A percentile compares a stretch with the other conserved stretches of the same genome.
These are phyloP conservation scores for Penicillium vulpinum DNA, from an alignment of 2,329 filamentous ascomycete genomes.

Conservation along the genomic window DNA sequence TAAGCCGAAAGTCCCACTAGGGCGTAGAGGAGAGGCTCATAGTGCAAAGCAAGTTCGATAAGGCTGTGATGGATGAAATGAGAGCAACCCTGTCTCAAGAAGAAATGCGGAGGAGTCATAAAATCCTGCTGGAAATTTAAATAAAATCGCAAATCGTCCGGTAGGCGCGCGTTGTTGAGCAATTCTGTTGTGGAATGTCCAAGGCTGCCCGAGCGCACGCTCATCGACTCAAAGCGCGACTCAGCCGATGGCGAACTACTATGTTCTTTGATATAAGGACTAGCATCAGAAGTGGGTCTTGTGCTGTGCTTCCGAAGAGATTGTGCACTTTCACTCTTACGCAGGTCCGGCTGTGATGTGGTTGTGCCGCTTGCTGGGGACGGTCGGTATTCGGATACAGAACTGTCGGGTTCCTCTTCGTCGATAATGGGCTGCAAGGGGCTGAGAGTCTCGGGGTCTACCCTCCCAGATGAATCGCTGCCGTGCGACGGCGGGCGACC, in stretches of 20 bases:
- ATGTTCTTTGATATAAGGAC: constrained; percentile 45
- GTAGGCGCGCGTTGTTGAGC: constrained; percentile 34
- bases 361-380: constrained; percentile 25
- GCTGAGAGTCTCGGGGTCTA: constrained; percentile 43
- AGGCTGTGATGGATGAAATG: constrained; percentile 74
- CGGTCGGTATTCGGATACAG: constrained; percentile 23
- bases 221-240: constrained; percentile 42
- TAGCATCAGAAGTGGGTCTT: constrained; percentile 33
- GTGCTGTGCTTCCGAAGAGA: constrained; percentile 30
- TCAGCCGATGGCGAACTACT: constrained; percentile 56
- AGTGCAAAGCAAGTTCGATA: constrained; percentile 69
- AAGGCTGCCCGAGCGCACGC: constrained; percentile 35
- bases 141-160: constrained; percentile 73
- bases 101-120: constrained; percentile 80
- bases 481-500: constrained; percentile 43
- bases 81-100: constrained; percentile 67
- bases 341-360: constrained; percentile 21
- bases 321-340: constrained; percentile 33
- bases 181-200: constrained; percentile 30
- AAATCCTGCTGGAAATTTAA: constrained; percentile 75
- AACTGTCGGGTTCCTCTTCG: constrained; percentile 40
- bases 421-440: constrained; percentile 46
- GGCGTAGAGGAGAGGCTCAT: constrained; percentile 82
- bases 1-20: constrained; percentile 88
- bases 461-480: constrained; percentile 54